Percentiles rank a stretch among this genome's conserved stretches.
phyloP scores from a whole-genome alignment of 768 basidiomycete genomes.

The Dioszegia crocea region DNA sequence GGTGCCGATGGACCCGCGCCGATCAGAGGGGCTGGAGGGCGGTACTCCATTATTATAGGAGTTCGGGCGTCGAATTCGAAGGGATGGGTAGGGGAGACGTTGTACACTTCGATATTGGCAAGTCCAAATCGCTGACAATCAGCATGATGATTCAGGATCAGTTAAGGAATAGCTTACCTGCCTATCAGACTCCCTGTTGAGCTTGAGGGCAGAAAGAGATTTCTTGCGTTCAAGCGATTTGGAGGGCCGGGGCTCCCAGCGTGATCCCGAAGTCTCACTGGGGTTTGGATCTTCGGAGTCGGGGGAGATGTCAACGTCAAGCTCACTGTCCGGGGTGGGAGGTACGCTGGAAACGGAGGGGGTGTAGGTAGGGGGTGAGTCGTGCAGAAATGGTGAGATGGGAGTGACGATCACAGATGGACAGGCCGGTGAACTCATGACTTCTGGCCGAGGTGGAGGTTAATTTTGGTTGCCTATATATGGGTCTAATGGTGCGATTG shows the following conservation, averaged over 20 bases:
- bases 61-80: background rate
- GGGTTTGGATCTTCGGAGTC: background rate
- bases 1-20: background rate
- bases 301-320: background rate
- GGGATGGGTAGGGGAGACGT: conserved; percentile 11
- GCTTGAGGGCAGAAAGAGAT: conserved; percentile 1
- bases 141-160: background rate
- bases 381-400: background rate
- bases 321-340: background rate
- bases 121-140: conserved; percentile 17
- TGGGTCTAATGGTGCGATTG: no score
- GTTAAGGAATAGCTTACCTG: background rate
- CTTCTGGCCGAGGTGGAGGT: conserved; percentile 4
- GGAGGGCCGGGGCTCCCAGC: background rate
- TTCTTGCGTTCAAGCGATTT: background rate
- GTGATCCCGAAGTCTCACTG: no score
- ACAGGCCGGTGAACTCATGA: conserved; percentile 4
- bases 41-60: background rate
- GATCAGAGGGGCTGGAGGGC: background rate
- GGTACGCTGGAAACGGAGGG: background rate
- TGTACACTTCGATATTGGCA: conserved; percentile 16
- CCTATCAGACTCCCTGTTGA: conserved; percentile 11
- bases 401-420: background rate
- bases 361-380: background rate
- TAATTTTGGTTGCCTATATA: no score